Percentiles rank a stretch among this genome's conserved stretches.
phyloP scores from a whole-genome alignment of 352 stramenopile genomes.

The Phytophthora agathidicida region DNA sequence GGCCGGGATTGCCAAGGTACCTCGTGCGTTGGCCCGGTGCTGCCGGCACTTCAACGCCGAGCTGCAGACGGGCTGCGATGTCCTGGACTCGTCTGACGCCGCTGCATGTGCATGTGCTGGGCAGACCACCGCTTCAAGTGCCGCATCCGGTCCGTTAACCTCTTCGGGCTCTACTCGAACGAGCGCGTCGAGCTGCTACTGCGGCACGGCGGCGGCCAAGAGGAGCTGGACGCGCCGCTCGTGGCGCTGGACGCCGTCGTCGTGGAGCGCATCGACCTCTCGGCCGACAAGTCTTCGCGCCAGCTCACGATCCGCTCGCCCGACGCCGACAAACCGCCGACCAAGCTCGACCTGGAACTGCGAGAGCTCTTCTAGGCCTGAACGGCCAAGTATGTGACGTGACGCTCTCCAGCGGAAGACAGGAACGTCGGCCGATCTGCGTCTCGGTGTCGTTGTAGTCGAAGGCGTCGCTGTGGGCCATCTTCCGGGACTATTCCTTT shows the following conservation, averaged over 20 bases:
- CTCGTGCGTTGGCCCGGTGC: constrained; percentile 19
- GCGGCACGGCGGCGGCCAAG: constrained; percentile 26
- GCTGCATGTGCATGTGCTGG: constrained; percentile 27
- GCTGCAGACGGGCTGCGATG: constrained; percentile 27
- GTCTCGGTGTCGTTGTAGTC: constrained; percentile 8
- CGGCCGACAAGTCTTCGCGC: constrained; percentile 58
- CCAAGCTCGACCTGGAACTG: constrained; percentile 64
- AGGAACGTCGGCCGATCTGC: too few species aligned
- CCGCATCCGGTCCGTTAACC: constrained; percentile 70
- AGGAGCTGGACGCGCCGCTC: constrained; percentile 39
- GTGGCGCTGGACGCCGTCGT: constrained; percentile 71
- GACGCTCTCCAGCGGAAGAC: too few species aligned
- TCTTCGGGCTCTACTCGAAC: constrained; percentile 66
- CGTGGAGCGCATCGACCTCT: constrained; percentile 72
- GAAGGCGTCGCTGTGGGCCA: background rate
- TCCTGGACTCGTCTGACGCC: constrained; percentile 18
- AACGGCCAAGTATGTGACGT: background rate
- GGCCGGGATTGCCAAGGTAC: constrained; percentile 54
- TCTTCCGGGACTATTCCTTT: constrained; percentile 11
- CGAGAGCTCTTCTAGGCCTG: constrained; percentile 68
- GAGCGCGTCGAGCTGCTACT: constrained; percentile 67
- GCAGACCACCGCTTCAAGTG: constrained; percentile 72
- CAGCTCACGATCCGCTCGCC: constrained; percentile 58
- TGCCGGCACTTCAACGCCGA: constrained; percentile 34
- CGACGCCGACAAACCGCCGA: constrained; percentile 21